phyloP scores from a whole-genome alignment of 2,329 filamentous ascomycete genomes.

The Microascus cirrosus region DNA sequence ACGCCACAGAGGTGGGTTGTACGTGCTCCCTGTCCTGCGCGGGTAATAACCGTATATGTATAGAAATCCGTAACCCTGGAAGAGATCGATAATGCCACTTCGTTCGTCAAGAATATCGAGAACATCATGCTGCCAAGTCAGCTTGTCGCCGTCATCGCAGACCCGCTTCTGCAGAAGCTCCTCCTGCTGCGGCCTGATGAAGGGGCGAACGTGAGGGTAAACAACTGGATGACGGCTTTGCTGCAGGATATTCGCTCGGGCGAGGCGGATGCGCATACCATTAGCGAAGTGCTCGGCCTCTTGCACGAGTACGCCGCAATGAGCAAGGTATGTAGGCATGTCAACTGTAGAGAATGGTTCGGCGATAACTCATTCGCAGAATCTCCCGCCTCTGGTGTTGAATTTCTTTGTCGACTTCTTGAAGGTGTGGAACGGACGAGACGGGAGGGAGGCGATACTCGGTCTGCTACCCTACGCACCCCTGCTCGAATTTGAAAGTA shows the following conservation, averaged over 20 bases:
- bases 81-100: slow-evolving; percentile 61
- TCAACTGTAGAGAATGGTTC: background rate
- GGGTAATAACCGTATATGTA: background rate
- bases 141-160: slow-evolving; percentile 62
- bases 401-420: slow-evolving; percentile 43
- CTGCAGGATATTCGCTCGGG: slow-evolving; percentile 44
- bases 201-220: slow-evolving; percentile 37
- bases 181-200: slow-evolving; percentile 51
- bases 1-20: slow-evolving; percentile 51
- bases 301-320: slow-evolving; percentile 43
- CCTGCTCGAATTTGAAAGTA: slow-evolving; percentile 45
- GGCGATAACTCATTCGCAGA: slow-evolving; percentile 14
- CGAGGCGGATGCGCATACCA: slow-evolving; percentile 32
- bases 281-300: slow-evolving; percentile 43
- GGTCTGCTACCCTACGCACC: slow-evolving; percentile 45
- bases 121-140: slow-evolving; percentile 75
- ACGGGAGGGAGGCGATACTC: slow-evolving; percentile 41
- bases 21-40: background rate
- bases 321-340: slow-evolving; percentile 36
- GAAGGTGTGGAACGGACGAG: slow-evolving; percentile 49
- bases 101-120: slow-evolving; percentile 63
- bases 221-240: slow-evolving; percentile 47
- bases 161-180: slow-evolving; percentile 70
- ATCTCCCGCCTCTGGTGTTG: slow-evolving; percentile 35
- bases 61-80: slow-evolving; percentile 58